Conservation (phyloP, 139 green algal genomes). For the Asterochloris sp. region DNA sequence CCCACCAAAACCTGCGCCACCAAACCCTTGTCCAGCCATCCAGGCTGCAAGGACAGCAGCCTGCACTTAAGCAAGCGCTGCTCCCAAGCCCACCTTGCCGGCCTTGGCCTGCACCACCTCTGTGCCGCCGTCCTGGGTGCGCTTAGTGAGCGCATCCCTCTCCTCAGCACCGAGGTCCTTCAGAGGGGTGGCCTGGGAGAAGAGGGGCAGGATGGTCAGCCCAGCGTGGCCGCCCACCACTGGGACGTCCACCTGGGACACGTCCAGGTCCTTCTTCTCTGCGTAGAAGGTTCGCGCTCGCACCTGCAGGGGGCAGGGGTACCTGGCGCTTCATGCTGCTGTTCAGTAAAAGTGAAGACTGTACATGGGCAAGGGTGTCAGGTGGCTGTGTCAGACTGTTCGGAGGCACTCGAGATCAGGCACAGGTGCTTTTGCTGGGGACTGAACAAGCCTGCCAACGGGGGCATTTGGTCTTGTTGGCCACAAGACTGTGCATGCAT, state of each 20-base stretch:
- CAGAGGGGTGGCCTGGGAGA: conserved; percentile 85
- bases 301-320: conserved; percentile 23
- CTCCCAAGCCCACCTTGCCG: conserved; percentile 46
- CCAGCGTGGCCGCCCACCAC: conserved; percentile 97
- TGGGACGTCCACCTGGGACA: conserved; percentile 87
- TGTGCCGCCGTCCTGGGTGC: conserved; percentile 98
- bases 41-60: background rate
- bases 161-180: conserved; percentile 63
- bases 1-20: too few species aligned
- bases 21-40: too few species aligned
- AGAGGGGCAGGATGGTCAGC: conserved; percentile 97
- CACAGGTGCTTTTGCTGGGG: too few species aligned
- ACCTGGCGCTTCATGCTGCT: too few species aligned
- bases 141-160: conserved; percentile 91
- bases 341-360: too few species aligned
- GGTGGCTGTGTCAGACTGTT: too few species aligned
- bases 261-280: conserved; percentile 80
- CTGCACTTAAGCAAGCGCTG: background rate
- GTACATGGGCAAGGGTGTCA: too few species aligned
- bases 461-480: too few species aligned
- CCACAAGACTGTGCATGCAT: too few species aligned
- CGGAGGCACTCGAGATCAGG: too few species aligned
- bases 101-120: conserved; percentile 97
- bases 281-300: conserved; percentile 96
- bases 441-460: too few species aligned